Evolutionary conservation across 345 rosid genomes (phyloP), one percentile per base, ranked within the genome.

Genomic region (Rhizophora mangle): DNA sequence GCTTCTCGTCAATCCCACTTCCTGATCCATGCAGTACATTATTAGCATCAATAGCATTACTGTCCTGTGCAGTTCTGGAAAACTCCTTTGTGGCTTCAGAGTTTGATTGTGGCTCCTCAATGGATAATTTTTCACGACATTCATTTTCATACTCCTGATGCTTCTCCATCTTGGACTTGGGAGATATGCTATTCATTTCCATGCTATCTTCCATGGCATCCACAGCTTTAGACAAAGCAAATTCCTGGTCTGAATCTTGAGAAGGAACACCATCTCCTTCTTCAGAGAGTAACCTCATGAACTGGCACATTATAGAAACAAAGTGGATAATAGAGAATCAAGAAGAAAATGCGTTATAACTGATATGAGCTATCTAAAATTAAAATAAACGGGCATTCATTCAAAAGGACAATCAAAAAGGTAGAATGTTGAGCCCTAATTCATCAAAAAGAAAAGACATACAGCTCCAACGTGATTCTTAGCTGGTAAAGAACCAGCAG

Each of bases 381-480:
- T 7, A 6, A 39, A 51, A 24, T 43, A 37, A 34, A 62, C 26
- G 21, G 6, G 26, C 11, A 8, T 34, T 37, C 54, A 24, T 5
- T 19, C 10, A 29, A 9, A 31, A 8, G 24, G 3, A 5, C 8
- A 61, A 61, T 19, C n/a, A 39, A 32, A 36, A 63, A 43, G 8
- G 27, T 8, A 64, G 43, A 58, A 46, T 30, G 16, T 19, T 39
- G 32, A 39, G 29, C 20, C 66, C 66, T 29, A 52, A 65, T 49
- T 20, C 34, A n/a, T 19, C 21, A 6, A 64, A 15, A 31, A 47
- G 57, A 58, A 43, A 57, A 21, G 26, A 68, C 96, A 52, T 92
- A 95, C 99, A 63, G 96, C 88, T 70, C 96, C 96, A 64, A 95
- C 74, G 77, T 92, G 97, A 73, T 88, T 80, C 72, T 83, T 92